Conservation (phyloP, 257 asterid genomes). For the Solanum rostratum region DNA sequence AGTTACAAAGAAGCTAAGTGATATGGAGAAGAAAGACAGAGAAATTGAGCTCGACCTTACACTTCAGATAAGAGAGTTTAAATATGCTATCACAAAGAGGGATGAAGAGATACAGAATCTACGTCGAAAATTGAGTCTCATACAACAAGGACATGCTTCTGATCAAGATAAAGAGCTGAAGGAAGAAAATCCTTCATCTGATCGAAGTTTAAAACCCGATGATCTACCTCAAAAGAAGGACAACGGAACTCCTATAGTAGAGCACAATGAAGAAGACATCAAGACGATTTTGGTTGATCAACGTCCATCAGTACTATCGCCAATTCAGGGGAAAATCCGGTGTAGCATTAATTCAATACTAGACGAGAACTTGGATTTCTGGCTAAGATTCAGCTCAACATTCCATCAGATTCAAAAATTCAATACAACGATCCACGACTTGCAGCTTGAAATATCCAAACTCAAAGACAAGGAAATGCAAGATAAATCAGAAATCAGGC, state of each 20-base stretch:
- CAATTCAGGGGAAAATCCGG: slow-evolving; percentile 37
- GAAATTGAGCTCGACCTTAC: slow-evolving; percentile 44
- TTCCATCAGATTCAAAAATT: slow-evolving; percentile 48
- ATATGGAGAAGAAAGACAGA: slow-evolving; percentile 51
- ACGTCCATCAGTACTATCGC: slow-evolving; percentile 10
- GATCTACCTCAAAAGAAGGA: slow-evolving; percentile 1
- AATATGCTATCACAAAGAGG: slow-evolving; percentile 38
- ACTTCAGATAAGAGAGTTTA: slow-evolving; percentile 57
- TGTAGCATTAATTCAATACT: slow-evolving; percentile 34
- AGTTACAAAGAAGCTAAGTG: slow-evolving; percentile 52
- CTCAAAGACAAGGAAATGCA: slow-evolving; percentile 20
- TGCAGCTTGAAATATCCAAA: slow-evolving; percentile 24
- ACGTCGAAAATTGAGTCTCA: slow-evolving; percentile 21
- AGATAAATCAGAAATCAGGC: slow-evolving; percentile 53
- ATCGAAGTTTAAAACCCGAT: slow-evolving; percentile 13
- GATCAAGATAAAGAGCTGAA: neutral
- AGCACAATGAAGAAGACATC: slow-evolving; percentile 20
- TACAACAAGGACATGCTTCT: slow-evolving; percentile 4
- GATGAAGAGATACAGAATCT: slow-evolving; percentile 63
- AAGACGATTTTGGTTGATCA: slow-evolving; percentile 11
- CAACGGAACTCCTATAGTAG: neutral
- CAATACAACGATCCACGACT: slow-evolving; percentile 7
- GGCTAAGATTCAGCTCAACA: slow-evolving; percentile 50
- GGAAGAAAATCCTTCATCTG: slow-evolving; percentile 2
- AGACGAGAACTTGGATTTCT: slow-evolving; percentile 42